Conservation (phyloP, 345 rosid genomes). For the Physaria fendleri region DNA sequence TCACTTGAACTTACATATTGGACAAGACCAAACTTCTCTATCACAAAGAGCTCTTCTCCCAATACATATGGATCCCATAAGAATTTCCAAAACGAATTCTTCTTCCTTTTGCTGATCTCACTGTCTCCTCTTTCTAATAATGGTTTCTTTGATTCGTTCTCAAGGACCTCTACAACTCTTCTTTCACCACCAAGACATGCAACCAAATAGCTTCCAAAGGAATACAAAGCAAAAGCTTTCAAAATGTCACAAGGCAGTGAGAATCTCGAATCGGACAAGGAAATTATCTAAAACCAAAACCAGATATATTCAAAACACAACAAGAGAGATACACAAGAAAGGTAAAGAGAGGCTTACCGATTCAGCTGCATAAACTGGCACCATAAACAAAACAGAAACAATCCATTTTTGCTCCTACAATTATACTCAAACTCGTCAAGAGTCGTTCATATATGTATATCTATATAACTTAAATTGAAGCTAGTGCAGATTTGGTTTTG, state of each 20-base stretch:
- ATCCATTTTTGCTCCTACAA: constrained; percentile 89
- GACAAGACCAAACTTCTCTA: constrained; percentile 71
- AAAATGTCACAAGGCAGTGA: constrained; percentile 72
- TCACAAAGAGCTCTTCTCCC: constrained; percentile 59
- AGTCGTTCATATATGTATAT: background rate
- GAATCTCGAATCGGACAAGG: constrained; percentile 51
- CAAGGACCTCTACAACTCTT: constrained; percentile 53
- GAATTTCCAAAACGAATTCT: constrained; percentile 45
- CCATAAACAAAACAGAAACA: constrained; percentile 70
- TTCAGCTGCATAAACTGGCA: constrained; percentile 78
- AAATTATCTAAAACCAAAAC: constrained; percentile 40
- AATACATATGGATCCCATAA: constrained; percentile 52
- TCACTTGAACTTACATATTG: constrained; percentile 56
- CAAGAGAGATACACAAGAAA: background rate
- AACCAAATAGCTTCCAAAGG: constrained; percentile 83
- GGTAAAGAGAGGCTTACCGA: constrained; percentile 45
- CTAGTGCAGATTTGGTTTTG: background rate
- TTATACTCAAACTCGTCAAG: background rate
- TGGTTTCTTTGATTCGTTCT: constrained; percentile 45
- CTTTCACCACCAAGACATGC: constrained; percentile 91
- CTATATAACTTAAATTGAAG: background rate
- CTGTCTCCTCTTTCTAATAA: constrained; percentile 37
- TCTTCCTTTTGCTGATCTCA: constrained; percentile 25
- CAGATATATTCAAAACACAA: background rate
- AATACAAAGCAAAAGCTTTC: constrained; percentile 84